Conservation (phyloP, 75 land plant species). For the Adiantum capillusveneris region DNA sequence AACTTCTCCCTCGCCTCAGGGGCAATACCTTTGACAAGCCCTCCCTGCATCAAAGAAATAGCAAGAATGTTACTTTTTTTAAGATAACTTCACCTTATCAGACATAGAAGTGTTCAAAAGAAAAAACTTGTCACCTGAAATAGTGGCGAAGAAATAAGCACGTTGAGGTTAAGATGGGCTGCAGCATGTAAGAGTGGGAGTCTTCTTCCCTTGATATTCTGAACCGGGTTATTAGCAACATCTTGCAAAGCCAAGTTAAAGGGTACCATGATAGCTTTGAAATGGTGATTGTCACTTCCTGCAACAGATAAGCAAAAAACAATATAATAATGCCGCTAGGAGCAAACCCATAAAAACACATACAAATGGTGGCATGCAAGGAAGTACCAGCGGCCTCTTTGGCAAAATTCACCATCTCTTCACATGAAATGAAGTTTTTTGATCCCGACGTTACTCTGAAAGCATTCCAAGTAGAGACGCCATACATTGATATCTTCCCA, state of each 20-base stretch:
- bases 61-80: no score
- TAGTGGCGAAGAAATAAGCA: constrained; percentile 20
- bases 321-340: no score
- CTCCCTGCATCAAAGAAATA: constrained; percentile 7
- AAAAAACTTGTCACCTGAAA: constrained; percentile 25
- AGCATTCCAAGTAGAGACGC: constrained; percentile 25
- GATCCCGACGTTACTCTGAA: constrained; percentile 18
- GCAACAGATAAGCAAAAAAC: not conserved
- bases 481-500: constrained; percentile 21
- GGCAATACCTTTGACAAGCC: constrained; percentile 3
- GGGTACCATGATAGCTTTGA: constrained; percentile 23
- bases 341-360: no score
- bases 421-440: constrained; percentile 18
- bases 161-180: constrained; percentile 9
- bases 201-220: constrained; percentile 15
- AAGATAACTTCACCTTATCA: no score
- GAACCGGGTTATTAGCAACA: constrained; percentile 8
- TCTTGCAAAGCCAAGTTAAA: constrained; percentile 19
- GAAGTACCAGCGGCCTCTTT: constrained; percentile 20
- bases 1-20: not conserved
- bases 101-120: not conserved
- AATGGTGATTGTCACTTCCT: constrained; percentile 31
- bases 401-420: constrained; percentile 19
- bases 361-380: no score
- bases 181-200: constrained; percentile 23